Evolutionary conservation across 106 monocot species (phyloP), one percentile per base, ranked within the genome.

Genomic region (Chionographis japonica): DNA sequence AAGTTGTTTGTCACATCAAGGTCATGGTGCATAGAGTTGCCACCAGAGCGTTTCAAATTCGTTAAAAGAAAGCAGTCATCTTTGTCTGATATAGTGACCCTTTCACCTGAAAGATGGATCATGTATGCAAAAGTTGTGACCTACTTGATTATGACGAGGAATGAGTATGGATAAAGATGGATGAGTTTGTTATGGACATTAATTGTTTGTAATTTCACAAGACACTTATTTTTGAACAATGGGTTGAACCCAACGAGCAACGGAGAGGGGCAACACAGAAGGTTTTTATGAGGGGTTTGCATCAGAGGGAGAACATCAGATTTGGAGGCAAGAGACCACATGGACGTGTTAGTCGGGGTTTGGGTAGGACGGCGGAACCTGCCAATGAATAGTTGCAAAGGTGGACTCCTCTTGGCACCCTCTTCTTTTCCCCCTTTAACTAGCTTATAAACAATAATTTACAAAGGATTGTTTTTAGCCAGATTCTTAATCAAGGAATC

Each of bases 81-180:
- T 88, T 11, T 88, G 81, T 56, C 71, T 83, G 72, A 79, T 87
- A 77, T 84, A 88, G 42, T 88, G 83, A 80, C 87, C 87, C 2
- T 74, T 88, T 35, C 76, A 50, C 39, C 65, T 84, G 55, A 88
- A 77, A 66, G 80, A 80, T 3, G 84, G 60, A 7, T 79, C 87
- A 7, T 69, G 70, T 1, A 77, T 50, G 73, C 86, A 7, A 15
- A 58, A 39, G 58, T 79, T 79, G 74, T 3, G 87, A 87, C 13
- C 70, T 87, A 4, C 58, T 80, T 1, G 79, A 83, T 3, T 84
- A 80, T 20, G 83, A 88, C 83, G 84, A 80, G 84, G 80, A 83
- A 68, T 77, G 84, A 8, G 84, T 80, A 9, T 88, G 87, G 83
- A 71, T 52, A 65, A 83, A 83, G 70, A 88, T 88, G 87, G 87